phyloP scores from a whole-genome alignment of 2,329 filamentous ascomycete genomes.

The Pestalotiopsis sp. region DNA sequence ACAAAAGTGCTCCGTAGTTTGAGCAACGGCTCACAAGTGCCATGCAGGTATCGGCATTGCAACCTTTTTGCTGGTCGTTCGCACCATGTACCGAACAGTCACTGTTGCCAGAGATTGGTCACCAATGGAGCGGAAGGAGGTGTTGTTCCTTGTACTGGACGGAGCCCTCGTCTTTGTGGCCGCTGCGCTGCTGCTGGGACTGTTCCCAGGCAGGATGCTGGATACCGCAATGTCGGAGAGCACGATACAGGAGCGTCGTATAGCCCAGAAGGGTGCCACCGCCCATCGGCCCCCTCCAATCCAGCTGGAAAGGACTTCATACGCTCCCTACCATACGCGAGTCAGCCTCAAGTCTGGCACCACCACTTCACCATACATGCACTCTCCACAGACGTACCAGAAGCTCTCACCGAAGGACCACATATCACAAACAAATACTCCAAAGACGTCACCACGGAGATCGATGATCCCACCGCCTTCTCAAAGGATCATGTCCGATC shows the following conservation, averaged over 20 bases:
- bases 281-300: constrained; percentile 17
- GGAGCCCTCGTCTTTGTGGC: constrained; percentile 25
- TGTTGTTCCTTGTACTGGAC: constrained; percentile 27
- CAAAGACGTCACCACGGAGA: constrained; percentile 4
- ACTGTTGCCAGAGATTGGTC: constrained; percentile 22
- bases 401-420: neutral
- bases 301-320: constrained; percentile 18
- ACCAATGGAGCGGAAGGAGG: constrained; percentile 25
- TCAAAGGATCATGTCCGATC: constrained; percentile 24
- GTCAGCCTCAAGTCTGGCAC: constrained; percentile 18
- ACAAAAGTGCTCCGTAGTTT: neutral
- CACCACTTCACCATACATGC: constrained; percentile 14
- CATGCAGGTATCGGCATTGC: constrained; percentile 21
- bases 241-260: constrained; percentile 9
- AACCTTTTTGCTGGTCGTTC: constrained; percentile 21
- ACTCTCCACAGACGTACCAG: constrained; percentile 6
- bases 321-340: constrained; percentile 18
- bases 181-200: constrained; percentile 19
- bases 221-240: constrained; percentile 18
- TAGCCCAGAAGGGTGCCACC: constrained; percentile 16
- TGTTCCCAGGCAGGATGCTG: constrained; percentile 28
- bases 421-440: neutral
- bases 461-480: constrained; percentile 12
- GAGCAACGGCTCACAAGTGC: neutral
- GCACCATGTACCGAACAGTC: constrained; percentile 28